These are phyloP conservation scores for Pseudopithomyces chartarum DNA, from an alignment of 2,329 filamentous ascomycete genomes.

Conservation along the genomic window DNA sequence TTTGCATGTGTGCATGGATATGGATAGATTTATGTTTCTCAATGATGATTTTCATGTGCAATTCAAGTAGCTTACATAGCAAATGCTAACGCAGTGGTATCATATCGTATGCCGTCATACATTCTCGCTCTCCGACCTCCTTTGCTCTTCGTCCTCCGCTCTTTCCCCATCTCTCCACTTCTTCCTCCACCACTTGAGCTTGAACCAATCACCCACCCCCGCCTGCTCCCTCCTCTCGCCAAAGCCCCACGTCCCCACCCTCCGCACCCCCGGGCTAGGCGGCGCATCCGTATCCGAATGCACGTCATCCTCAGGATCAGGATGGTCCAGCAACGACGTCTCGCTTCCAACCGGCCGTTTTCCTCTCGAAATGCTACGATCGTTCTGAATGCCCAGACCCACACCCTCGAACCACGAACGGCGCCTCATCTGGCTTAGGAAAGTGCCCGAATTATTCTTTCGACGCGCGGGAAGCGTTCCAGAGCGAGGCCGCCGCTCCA, in stretches of 20 bases:
- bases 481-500: conserved; percentile 38
- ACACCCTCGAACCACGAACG: conserved; percentile 44
- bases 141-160: conserved; percentile 6
- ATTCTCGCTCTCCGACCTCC: background rate
- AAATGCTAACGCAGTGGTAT: background rate
- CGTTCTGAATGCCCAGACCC: conserved; percentile 20
- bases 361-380: conserved; percentile 33
- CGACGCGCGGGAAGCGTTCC: conserved; percentile 37
- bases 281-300: conserved; percentile 34
- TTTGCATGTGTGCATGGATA: background rate
- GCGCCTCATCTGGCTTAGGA: conserved; percentile 41
- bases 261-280: conserved; percentile 15
- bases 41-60: background rate
- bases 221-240: conserved; percentile 28
- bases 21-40: too few species aligned
- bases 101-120: too few species aligned
- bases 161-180: conserved; percentile 36
- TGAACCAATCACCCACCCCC: conserved; percentile 42
- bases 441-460: conserved; percentile 35
- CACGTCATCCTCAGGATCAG: conserved; percentile 35
- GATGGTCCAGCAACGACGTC: conserved; percentile 30
- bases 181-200: conserved; percentile 46
- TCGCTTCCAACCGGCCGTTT: conserved; percentile 32
- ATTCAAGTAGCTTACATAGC: background rate
- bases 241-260: conserved; percentile 33